A percentile compares a stretch with the other conserved stretches of the same genome.
Conservation (phyloP, 306 rosid species). For the Alnus glutinosa region DNA sequence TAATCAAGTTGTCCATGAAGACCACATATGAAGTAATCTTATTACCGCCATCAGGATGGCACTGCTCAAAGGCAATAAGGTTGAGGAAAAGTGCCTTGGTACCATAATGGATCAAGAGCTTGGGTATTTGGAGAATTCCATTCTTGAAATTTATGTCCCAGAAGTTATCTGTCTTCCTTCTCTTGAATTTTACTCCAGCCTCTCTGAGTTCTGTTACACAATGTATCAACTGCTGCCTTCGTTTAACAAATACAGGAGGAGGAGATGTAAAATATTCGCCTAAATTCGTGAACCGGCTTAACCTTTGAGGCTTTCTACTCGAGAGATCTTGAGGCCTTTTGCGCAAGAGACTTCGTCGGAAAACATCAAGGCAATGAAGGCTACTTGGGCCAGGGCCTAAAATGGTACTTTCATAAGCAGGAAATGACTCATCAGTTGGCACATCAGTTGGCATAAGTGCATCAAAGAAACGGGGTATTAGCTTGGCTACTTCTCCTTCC, state of each 20-base stretch:
- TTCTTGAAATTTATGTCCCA: constrained; percentile 72
- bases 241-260: constrained; percentile 31
- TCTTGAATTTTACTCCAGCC: constrained; percentile 76
- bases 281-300: constrained; percentile 14
- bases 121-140: constrained; percentile 61
- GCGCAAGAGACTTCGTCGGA: constrained; percentile 62
- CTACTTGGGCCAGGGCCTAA: constrained; percentile 36
- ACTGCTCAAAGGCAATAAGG: constrained; percentile 81
- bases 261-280: too few relatives aligned
- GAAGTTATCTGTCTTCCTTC: constrained; percentile 72
- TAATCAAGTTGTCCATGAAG: constrained; percentile 89
- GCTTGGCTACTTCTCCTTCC: constrained; percentile 54
- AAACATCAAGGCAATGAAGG: constrained; percentile 84
- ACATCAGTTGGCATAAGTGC: constrained; percentile 62
- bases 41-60: constrained; percentile 78
- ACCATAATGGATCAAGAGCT: constrained; percentile 81
- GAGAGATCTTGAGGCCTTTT: not conserved
- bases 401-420: too few relatives aligned
- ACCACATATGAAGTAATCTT: constrained; percentile 74
- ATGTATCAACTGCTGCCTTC: constrained; percentile 73
- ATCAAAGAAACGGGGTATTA: constrained; percentile 65
- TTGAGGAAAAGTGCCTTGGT: constrained; percentile 71
- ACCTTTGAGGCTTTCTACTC: too few relatives aligned
- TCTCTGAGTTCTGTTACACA: constrained; percentile 82
- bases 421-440: constrained; percentile 71